Evolutionary conservation across 176 grass and related monocot genomes (phyloP), one percentile per base, ranked within the genome.

Genomic region (Rhynchospora pubera): DNA sequence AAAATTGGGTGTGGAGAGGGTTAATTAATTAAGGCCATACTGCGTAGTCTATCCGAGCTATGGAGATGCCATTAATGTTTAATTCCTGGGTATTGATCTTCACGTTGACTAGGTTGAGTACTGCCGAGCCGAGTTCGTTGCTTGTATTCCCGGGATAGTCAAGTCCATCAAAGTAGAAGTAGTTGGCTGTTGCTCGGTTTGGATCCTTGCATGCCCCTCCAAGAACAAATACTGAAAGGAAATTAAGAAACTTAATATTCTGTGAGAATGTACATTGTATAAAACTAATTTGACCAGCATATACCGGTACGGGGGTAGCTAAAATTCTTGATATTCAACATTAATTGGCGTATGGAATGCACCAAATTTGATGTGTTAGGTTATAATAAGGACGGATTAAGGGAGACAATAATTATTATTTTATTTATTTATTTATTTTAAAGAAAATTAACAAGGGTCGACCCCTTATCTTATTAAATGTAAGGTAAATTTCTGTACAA

Each of bases 1-100:
- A n/a, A n/a, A n/a, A n/a, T n/a, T n/a, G 86, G 9, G 18, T 88
- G 77, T 88, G 83, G 10, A 58, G 87, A 32, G 87, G 83, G 65
- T 85, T 88, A 39, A 39, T 39, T 39, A 39, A 39, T 39, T 39
- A 55, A 85, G 83, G 22, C 87, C 87, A 3, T 77, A 44, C 0
- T 82, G 71, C 82, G 0, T 44, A 88, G 86, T 88, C 82, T 5
- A 88, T 62, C 14, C 82, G 86, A 23, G 66, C 86, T 2, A 88
- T 5, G 23, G 86, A 84, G 42, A 88, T 53, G 4, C 74, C 82
- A 13, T 55, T 28, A 9, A 83, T 89, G 83, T 89, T 89, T 32
- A 89, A 43, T 2, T 83, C 87, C 0, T 57, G 46, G 44, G 82
- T 39, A 39, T 39, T 55, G n/a, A n/a, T n/a, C 1, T 74, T 28